Conservation (phyloP, 2,329 filamentous ascomycete genomes). For the Colletotrichum higginsianum region DNA sequence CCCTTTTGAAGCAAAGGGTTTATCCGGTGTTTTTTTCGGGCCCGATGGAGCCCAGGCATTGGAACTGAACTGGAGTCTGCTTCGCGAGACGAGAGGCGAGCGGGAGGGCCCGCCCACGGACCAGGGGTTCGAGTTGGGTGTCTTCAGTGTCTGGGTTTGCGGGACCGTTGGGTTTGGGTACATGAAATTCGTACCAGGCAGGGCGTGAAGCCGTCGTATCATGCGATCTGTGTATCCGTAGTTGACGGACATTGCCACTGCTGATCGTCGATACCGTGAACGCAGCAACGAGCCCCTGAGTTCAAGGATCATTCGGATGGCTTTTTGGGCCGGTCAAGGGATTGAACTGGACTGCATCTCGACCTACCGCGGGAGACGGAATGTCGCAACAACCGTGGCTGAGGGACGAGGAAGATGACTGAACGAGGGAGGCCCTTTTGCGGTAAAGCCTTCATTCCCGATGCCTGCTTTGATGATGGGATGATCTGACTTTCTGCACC, state of each 20-base stretch:
- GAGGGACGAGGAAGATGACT: neutral
- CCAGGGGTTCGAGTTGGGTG: slow-evolving; percentile 20
- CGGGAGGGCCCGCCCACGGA: slow-evolving; percentile 32
- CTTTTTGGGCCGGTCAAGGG: neutral
- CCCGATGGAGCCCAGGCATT: neutral
- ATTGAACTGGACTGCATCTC: neutral
- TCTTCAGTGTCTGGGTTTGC: no score
- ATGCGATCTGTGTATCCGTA: neutral
- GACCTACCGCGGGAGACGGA: slow-evolving; percentile 16
- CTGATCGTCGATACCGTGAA: neutral
- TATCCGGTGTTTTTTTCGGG: neutral
- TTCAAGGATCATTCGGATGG: neutral
- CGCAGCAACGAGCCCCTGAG: slow-evolving; percentile 1
- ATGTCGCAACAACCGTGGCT: slow-evolving; percentile 6
- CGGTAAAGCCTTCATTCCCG: neutral
- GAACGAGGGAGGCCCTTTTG: neutral
- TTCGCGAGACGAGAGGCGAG: slow-evolving; percentile 15
- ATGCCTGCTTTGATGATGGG: neutral
- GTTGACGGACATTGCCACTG: neutral
- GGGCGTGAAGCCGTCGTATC: neutral
- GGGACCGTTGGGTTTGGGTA: neutral
- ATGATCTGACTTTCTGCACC: slow-evolving; percentile 13
- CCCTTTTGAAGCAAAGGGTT: neutral
- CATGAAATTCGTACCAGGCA: no score
- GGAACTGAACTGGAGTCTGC: neutral